Base-by-base conservation (phyloP, 1,284 basidiomycete genomes). In the Rhodofomes roseus region DNA sequence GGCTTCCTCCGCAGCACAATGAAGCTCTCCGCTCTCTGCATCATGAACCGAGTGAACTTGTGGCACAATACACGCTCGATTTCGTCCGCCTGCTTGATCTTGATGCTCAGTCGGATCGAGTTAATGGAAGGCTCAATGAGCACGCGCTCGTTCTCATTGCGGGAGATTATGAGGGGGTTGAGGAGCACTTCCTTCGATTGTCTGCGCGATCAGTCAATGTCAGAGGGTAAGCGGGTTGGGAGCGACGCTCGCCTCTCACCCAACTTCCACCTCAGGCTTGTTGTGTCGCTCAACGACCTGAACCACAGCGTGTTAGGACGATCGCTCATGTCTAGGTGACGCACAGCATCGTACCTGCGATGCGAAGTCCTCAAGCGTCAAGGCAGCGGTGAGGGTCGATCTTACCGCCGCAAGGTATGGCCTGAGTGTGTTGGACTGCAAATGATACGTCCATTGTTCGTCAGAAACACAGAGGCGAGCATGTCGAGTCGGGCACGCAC, bases 41-140 rank as follows among this genome's bases (percentile, higher is more conserved):
- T 98, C 88, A 99, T 91, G 81, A 99, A 99, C 52, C 97, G 84
- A n/a, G 95, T 97, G 74, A 99, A 98, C 76, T 98, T 96, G 79
- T 98, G 94, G 71, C 95, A 97, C 46, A 99, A 79, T 66, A 99
- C 97, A 61, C 92, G 86, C 75, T 99, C 97, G 66, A 98, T 98
- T 77, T 99, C 97, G 76, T 99, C 97, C 29, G 97, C 96, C 73
- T 99, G 97, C 77, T 99, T 99, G 76, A 99, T 98, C 76, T 89
- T 93, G 78, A 99, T 98, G 74, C 90, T 93, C 63, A 99, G 80
- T 34, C 97, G 89, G 70, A 99, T 92, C 1, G 95, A 97, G 79
- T 99, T 99, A 76, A 99, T 87, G 1, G 92, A 94, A 0, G 96
- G 90, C 76, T 99, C 97, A 76, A 99, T 95, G 66, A 98, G 80